phyloP scores from a whole-genome alignment of 192 early-diverging fungal species.

The Entophlyctis luteolus region DNA sequence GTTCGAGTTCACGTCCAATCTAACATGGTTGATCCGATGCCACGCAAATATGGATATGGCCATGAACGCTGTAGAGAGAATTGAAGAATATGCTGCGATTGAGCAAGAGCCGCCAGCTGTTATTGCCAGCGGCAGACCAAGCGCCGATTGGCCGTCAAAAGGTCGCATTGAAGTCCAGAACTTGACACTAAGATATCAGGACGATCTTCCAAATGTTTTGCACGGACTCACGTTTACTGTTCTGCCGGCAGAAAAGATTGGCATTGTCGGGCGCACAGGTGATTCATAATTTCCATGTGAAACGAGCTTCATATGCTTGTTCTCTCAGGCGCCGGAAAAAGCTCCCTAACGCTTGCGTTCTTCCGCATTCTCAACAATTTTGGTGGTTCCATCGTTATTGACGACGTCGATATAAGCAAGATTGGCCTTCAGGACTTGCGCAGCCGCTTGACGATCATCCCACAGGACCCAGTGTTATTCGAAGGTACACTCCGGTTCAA shows the following conservation, averaged over 20 bases:
- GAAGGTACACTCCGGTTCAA: constrained; percentile 48
- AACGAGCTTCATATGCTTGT: not conserved
- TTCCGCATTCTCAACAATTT: constrained; percentile 63
- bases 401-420: constrained; percentile 53
- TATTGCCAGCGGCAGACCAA: constrained; percentile 45
- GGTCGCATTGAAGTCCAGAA: constrained; percentile 68
- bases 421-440: constrained; percentile 57
- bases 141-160: constrained; percentile 50
- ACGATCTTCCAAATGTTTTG: constrained; percentile 57
- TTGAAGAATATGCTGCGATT: constrained; percentile 66
- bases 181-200: constrained; percentile 69
- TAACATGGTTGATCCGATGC: constrained; percentile 26
- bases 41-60: constrained; percentile 34
- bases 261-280: constrained; percentile 61
- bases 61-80: constrained; percentile 41
- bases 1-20: constrained; percentile 25
- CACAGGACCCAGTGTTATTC: constrained; percentile 54
- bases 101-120: constrained; percentile 73
- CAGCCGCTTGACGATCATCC: constrained; percentile 43
- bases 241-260: constrained; percentile 39
- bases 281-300: not conserved
- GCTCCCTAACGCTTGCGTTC: constrained; percentile 59
- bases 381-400: constrained; percentile 55
- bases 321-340: constrained; percentile 66
- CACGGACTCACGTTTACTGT: constrained; percentile 41